Evolutionary conservation across 208 protist species (phyloP).

Genomic region (Acanthamoeba royreba): DNA sequence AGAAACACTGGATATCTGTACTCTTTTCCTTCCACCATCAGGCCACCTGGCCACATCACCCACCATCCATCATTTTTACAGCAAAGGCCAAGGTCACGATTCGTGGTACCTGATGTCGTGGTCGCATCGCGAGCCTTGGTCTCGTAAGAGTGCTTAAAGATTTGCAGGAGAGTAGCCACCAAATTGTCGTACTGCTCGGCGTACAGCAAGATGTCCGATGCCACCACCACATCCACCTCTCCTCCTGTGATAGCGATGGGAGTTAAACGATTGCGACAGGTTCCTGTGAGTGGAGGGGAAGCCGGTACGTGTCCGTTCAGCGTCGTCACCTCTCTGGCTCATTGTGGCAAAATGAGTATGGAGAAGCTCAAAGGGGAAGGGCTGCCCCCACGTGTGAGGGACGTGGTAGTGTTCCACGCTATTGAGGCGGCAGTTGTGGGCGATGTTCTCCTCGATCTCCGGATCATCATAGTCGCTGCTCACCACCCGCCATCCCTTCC

Average conservation of each 20-base stretch:
- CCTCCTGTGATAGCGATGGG: not conserved
- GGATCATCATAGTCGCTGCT: constrained; percentile 34
- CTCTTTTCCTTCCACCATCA: not conserved
- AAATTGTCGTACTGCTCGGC: constrained; percentile 22
- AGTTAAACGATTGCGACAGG: not conserved
- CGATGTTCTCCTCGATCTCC: constrained; percentile 15
- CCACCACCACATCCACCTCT: not conserved
- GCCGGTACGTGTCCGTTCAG: not conserved
- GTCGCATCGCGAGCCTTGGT: not conserved
- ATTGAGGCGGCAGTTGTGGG: constrained; percentile 16
- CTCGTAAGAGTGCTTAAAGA: not conserved
- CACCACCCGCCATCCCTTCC: not conserved
- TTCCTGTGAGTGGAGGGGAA: not conserved
- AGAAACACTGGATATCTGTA: not conserved
- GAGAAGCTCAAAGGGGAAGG: not conserved
- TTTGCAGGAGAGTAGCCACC: not conserved
- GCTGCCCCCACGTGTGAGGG: not conserved
- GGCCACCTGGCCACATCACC: not conserved
- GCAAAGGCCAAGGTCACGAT: too few species aligned
- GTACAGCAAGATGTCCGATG: constrained; percentile 3
- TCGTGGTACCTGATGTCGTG: not conserved
- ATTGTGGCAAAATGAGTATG: not conserved
- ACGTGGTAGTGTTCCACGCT: not conserved
- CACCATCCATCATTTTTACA: not conserved
- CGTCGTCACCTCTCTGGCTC: too few species aligned